phyloP scores from a whole-genome alignment of 208 protist species.

The Trypanosomatidae sp. region DNA sequence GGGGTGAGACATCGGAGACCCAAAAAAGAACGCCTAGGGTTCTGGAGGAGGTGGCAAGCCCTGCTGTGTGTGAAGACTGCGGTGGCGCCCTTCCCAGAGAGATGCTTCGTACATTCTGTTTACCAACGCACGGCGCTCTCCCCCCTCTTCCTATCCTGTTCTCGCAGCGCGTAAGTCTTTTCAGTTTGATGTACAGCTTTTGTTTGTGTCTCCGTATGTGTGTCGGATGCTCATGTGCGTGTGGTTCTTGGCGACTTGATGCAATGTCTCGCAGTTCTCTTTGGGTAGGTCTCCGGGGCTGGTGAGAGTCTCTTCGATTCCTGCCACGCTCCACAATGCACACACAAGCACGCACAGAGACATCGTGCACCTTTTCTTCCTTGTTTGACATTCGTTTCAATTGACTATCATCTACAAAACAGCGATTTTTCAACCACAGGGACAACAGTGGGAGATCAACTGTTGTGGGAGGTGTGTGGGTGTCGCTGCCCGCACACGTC shows the following conservation, averaged over 20 bases:
- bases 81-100: neutral
- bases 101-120: neutral
- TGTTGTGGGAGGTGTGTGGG: neutral
- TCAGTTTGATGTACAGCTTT: slow-evolving; percentile 8
- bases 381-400: neutral
- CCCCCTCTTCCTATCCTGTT: slow-evolving; percentile 6
- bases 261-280: neutral
- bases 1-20: neutral
- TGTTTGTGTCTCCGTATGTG: neutral
- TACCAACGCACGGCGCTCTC: too few species aligned
- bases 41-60: neutral
- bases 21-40: neutral
- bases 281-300: neutral
- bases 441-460: neutral
- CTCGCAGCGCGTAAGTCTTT: neutral
- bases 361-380: neutral
- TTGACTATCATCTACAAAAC: slow-evolving; percentile 7
- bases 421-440: neutral
- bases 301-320: neutral
- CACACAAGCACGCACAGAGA: neutral
- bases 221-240: neutral
- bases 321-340: neutral
- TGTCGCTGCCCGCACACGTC: neutral
- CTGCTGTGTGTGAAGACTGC: neutral
- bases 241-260: neutral